Evolutionary conservation across 1,139 yeast species (phyloP).

Genomic region (Diutina siamensis): DNA sequence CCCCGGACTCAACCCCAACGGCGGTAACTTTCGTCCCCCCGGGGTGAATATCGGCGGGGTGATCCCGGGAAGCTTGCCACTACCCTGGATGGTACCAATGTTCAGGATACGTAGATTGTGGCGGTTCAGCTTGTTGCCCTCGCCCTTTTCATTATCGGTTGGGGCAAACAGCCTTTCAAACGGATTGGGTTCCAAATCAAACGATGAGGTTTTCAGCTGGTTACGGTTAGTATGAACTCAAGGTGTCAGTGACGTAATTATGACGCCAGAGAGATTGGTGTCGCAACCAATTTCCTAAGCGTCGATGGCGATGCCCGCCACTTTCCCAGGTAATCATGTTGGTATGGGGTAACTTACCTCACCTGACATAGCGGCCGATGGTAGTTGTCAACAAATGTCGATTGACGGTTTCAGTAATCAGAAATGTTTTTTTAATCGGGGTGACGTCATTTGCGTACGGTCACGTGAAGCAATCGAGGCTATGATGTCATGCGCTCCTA

Average conservation of each 20-base stretch:
- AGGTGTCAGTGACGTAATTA: conserved; percentile 9
- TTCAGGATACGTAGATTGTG: conserved; percentile 5
- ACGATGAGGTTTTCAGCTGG: conserved; percentile 31
- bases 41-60: conserved; percentile 52
- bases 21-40: conserved; percentile 51
- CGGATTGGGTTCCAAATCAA: conserved; percentile 89
- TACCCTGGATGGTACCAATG: not conserved
- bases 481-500: not conserved
- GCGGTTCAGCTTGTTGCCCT: conserved; percentile 9
- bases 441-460: not conserved
- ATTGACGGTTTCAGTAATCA: not conserved
- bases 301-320: not conserved
- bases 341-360: conserved; percentile 16
- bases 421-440: not conserved
- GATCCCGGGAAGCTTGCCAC: conserved; percentile 21
- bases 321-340: not conserved
- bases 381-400: not conserved
- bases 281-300: not conserved
- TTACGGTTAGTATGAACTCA: conserved; percentile 14
- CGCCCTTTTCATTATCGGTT: conserved; percentile 20
- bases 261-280: conserved; percentile 4
- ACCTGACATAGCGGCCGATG: conserved; percentile 13
- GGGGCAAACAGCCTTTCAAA: conserved; percentile 87
- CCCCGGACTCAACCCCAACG: conserved; percentile 35
- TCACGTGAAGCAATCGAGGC: not conserved